Percentiles rank a stretch among this genome's conserved stretches.
These are phyloP conservation scores for Spizellomyces sp. DNA, from an alignment of 192 early-diverging fungal genomes.

Conservation along the genomic window DNA sequence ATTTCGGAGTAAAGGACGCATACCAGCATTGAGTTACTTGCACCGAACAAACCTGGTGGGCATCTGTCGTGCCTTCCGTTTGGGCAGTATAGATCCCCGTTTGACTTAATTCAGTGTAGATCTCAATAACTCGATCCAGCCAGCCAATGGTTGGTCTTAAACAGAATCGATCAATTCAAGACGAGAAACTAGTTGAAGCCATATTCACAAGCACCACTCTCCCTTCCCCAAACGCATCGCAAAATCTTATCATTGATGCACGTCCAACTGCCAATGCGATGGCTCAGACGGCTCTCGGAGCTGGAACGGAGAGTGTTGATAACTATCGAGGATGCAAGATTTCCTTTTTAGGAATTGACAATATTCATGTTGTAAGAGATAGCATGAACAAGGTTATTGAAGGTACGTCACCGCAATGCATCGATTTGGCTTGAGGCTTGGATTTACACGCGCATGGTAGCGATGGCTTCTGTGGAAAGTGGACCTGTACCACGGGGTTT, in stretches of 20 bases:
- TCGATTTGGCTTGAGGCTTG: background rate
- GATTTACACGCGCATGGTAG: background rate
- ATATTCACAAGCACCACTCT: constrained; percentile 69
- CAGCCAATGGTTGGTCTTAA: constrained; percentile 98
- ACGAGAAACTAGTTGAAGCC: constrained; percentile 93
- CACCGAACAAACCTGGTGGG: constrained; percentile 78
- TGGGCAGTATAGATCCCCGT: background rate
- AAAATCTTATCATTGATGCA: constrained; percentile 92
- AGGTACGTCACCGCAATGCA: constrained; percentile 49
- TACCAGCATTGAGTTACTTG: constrained; percentile 88
- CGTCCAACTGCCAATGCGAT: constrained; percentile 93
- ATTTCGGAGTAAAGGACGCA: constrained; percentile 86
- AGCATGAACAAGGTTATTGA: constrained; percentile 81
- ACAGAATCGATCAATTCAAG: constrained; percentile 92
- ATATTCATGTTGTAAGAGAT: constrained; percentile 98
- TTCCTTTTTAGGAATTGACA: constrained; percentile 90
- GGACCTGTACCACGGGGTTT: constrained; percentile 24
- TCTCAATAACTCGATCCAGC: constrained; percentile 88
- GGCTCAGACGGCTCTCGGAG: constrained; percentile 87
- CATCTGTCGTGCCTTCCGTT: background rate
- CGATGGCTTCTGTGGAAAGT: constrained; percentile 17
- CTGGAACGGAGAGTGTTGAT: constrained; percentile 93
- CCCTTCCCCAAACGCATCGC: constrained; percentile 25
- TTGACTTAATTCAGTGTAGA: constrained; percentile 34
- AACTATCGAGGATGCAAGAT: constrained; percentile 89